Evolutionary conservation across 768 basidiomycete species (phyloP).

Genomic region (Baorangia bicolor): DNA sequence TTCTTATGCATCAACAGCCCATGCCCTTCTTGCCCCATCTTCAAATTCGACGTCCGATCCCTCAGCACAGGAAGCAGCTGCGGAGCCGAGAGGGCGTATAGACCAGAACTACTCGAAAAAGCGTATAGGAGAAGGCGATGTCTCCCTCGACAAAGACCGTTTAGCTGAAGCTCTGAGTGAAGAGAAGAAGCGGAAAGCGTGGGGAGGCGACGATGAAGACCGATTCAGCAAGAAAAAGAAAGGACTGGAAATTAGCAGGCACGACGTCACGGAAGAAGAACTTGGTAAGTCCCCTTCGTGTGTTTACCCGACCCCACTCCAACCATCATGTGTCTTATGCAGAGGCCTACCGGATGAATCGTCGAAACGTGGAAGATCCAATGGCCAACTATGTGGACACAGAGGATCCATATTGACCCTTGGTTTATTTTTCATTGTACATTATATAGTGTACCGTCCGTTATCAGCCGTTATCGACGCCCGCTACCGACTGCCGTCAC

Average conservation of each 20-base stretch:
- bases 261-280: conserved; percentile 89
- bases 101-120: conserved; percentile 79
- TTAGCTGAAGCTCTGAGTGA: conserved; percentile 71
- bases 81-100: conserved; percentile 38
- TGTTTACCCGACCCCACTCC: not conserved
- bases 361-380: conserved; percentile 75
- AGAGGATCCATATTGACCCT: conserved; percentile 31
- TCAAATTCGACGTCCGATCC: conserved; percentile 28
- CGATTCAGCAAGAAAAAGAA: conserved; percentile 62
- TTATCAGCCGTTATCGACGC: not conserved
- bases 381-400: conserved; percentile 90
- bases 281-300: conserved; percentile 51
- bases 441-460: not conserved
- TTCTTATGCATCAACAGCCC: conserved; percentile 69
- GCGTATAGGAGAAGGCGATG: conserved; percentile 77
- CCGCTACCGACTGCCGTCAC: not conserved
- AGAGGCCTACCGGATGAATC: conserved; percentile 91
- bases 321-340: conserved; percentile 20
- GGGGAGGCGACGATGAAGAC: conserved; percentile 54
- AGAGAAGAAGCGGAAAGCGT: conserved; percentile 75
- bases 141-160: conserved; percentile 69
- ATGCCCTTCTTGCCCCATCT: conserved; percentile 55
- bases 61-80: conserved; percentile 31
- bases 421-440: not conserved
- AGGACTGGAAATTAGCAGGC: conserved; percentile 46